Conservation (phyloP, 2,329 filamentous ascomycete genomes). For the Pseudocercospora vitis region DNA sequence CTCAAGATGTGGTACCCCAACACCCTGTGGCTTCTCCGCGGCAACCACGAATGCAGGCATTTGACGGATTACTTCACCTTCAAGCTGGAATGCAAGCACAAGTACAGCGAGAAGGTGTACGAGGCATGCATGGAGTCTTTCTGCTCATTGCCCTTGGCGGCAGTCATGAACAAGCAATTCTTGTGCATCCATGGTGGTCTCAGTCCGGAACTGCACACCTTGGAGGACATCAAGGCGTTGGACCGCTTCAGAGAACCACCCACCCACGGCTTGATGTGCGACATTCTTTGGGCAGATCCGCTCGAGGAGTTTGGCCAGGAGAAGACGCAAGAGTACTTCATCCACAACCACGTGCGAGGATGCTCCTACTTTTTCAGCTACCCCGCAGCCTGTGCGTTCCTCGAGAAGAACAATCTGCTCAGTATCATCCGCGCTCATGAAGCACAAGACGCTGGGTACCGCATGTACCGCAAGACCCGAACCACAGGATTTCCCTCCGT, state of each 20-base stretch:
- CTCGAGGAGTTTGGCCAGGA: slow-evolving; percentile 98
- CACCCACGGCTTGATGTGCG: slow-evolving; percentile 97
- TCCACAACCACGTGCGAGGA: slow-evolving; percentile 97
- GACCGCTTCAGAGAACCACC: slow-evolving; percentile 97
- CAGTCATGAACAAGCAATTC: slow-evolving; percentile 99
- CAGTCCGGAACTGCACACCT: slow-evolving; percentile 90
- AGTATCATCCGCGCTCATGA: slow-evolving; percentile 98
- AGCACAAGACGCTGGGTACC: slow-evolving; percentile 95
- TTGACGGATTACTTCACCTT: slow-evolving; percentile 99
- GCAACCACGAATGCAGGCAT: slow-evolving; percentile 98
- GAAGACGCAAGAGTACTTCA: slow-evolving; percentile 95
- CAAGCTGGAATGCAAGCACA: slow-evolving; percentile 99
- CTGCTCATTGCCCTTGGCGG: slow-evolving; percentile 87
- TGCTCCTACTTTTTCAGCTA: slow-evolving; percentile 99
- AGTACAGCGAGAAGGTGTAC: slow-evolving; percentile 94
- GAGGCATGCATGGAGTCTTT: slow-evolving; percentile 99
- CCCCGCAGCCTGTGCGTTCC: slow-evolving; percentile 90
- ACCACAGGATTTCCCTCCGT: slow-evolving; percentile 98
- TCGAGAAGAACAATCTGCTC: slow-evolving; percentile 97
- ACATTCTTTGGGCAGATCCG: slow-evolving; percentile 97
- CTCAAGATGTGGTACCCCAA: slow-evolving; percentile 99
- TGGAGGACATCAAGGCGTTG: slow-evolving; percentile 96
- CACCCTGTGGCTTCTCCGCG: slow-evolving; percentile 92
- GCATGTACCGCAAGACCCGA: slow-evolving; percentile 98
- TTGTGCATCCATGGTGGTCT: slow-evolving; percentile 96